Evolutionary conservation across 331 rosid genomes (phyloP).

Genomic region (Arachis monticola): DNA sequence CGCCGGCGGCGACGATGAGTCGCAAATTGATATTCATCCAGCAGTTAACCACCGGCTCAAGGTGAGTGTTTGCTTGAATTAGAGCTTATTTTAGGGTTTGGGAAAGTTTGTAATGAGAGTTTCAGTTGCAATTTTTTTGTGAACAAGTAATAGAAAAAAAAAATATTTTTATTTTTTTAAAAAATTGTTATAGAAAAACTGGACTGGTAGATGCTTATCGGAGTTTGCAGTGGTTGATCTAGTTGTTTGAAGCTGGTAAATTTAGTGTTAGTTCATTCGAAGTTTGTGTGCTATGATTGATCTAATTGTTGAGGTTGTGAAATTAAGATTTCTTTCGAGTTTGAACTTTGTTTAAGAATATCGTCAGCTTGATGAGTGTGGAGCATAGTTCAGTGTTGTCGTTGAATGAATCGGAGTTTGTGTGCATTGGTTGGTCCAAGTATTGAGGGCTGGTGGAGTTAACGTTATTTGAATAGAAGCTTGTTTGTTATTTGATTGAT

Average conservation of each 20-base stretch:
- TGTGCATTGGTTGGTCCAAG: neutral
- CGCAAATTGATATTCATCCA: slow-evolving; percentile 89
- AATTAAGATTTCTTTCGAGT: too few species aligned
- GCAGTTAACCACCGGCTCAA: slow-evolving; percentile 93
- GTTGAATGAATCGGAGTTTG: neutral
- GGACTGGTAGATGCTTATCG: neutral
- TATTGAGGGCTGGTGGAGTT: neutral
- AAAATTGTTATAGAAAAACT: too few species aligned
- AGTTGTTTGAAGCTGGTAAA: neutral
- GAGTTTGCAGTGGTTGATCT: neutral
- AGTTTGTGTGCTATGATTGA: neutral
- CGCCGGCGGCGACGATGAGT: slow-evolving; percentile 57
- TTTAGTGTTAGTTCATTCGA: neutral
- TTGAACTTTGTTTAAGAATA: too few species aligned
- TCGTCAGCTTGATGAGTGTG: neutral
- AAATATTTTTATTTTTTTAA: too few species aligned
- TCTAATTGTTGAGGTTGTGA: slow-evolving; percentile 3
- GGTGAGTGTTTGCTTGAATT: slow-evolving; percentile 42
- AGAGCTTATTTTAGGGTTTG: neutral
- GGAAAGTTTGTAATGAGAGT: neutral
- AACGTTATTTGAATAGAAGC: neutral
- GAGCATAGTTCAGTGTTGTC: neutral
- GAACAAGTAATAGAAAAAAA: too few species aligned
- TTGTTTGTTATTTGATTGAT: neutral
- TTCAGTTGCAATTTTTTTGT: too few species aligned